phyloP scores from a whole-genome alignment of 2,329 filamentous ascomycete species.

The Chaetomiaceae sp. region DNA sequence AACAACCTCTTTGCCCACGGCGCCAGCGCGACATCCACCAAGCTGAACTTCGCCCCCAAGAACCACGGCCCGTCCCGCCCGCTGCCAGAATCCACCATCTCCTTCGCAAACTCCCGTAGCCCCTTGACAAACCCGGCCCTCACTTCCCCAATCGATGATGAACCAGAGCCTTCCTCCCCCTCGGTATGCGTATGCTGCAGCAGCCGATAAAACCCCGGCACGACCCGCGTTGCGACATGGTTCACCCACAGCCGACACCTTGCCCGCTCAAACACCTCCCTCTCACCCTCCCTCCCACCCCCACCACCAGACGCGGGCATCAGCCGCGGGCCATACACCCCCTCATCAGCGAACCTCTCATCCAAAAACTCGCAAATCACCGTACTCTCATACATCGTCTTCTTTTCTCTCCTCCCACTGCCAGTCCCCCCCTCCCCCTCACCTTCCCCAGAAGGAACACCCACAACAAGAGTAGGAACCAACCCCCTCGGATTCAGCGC shows the following conservation, averaged over 20 bases:
- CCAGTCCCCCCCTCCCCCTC: not conserved
- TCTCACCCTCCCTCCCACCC: constrained; percentile 24
- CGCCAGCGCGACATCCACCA: constrained; percentile 67
- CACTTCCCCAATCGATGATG: constrained; percentile 47
- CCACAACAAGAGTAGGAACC: constrained; percentile 63
- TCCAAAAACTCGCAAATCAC: constrained; percentile 74
- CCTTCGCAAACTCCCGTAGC: constrained; percentile 55
- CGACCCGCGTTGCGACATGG: constrained; percentile 61
- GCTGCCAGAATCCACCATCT: constrained; percentile 53
- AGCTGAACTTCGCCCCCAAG: constrained; percentile 54
- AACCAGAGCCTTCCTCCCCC: constrained; percentile 9
- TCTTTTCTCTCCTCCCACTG: constrained; percentile 24
- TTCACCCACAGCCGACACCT: constrained; percentile 68
- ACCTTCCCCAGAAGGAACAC: too few relatives aligned
- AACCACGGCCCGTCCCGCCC: constrained; percentile 58
- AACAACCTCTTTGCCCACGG: constrained; percentile 71
- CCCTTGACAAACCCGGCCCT: constrained; percentile 53
- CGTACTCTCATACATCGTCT: constrained; percentile 65
- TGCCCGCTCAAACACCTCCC: constrained; percentile 58
- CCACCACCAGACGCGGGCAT: too few relatives aligned
- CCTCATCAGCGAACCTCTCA: constrained; percentile 55
- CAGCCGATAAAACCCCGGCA: constrained; percentile 63
- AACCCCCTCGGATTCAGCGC: constrained; percentile 70
- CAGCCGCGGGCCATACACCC: constrained; percentile 41
- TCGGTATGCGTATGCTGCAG: constrained; percentile 52